Evolutionary conservation across 1,284 basidiomycete genomes (phyloP).

Genomic region (Trichosporon faecale): DNA sequence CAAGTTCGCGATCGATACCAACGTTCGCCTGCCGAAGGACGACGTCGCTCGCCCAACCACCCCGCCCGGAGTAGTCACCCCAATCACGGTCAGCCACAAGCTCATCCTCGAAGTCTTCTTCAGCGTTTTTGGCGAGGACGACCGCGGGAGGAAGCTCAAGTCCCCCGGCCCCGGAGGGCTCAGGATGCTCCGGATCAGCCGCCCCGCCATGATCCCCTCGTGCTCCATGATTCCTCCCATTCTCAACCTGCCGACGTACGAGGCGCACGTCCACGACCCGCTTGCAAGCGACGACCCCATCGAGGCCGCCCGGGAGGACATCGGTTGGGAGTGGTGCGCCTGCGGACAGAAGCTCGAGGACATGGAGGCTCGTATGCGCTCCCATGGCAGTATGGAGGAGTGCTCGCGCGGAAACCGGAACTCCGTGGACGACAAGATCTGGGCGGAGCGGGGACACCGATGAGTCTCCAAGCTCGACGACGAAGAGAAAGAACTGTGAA

Average conservation of each 20-base stretch:
- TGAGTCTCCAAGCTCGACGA: not conserved
- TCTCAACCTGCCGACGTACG: conserved; percentile 22
- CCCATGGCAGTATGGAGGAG: not conserved
- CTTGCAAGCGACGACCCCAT: conserved; percentile 1
- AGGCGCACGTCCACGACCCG: conserved; percentile 12
- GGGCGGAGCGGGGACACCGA: conserved; percentile 8
- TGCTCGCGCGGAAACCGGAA: not conserved
- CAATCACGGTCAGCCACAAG: conserved; percentile 46
- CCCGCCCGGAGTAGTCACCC: conserved; percentile 38
- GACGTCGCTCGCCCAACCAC: conserved; percentile 38
- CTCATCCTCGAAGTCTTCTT: conserved; percentile 48
- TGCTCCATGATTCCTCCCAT: conserved; percentile 24
- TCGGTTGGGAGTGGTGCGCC: conserved; percentile 31
- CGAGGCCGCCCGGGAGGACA: not conserved
- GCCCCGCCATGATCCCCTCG: conserved; percentile 42
- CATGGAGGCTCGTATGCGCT: conserved; percentile 32
- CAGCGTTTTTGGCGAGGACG: conserved; percentile 41
- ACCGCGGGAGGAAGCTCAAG: conserved; percentile 27
- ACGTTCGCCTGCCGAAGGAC: conserved; percentile 40
- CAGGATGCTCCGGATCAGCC: conserved; percentile 41
- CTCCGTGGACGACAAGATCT: conserved; percentile 7
- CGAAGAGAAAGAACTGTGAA: not conserved
- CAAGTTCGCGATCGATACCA: conserved; percentile 22
- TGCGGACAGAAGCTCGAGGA: conserved; percentile 37
- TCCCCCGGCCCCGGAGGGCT: conserved; percentile 39